Base-by-base conservation (phyloP, 2,329 filamentous ascomycete genomes). In the Aspergillus puulaauensis region DNA sequence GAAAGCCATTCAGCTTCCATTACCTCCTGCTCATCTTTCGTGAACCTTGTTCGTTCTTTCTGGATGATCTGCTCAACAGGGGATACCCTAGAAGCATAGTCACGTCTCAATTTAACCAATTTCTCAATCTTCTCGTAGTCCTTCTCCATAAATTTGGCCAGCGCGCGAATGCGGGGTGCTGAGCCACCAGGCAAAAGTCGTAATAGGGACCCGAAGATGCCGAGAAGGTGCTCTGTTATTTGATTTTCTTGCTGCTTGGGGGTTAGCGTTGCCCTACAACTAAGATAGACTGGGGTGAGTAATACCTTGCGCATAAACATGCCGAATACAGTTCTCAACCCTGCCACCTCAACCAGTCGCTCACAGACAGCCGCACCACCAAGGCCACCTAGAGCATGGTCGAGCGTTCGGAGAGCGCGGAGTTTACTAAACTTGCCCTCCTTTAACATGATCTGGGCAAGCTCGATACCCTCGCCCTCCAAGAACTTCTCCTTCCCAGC, bases 141-240 rank as follows among this genome's bases (percentile, higher is more conserved):
- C 70, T 91, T 96, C 73, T 99, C 95, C 17, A 96, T 89, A 68
- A 98, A 98, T 70, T 99, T 99, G 48, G 93, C 93, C 4, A 98
- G 82, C 1, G 89, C 84, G 4, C 95, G 86, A 65, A 98, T 96
- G 6, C 95, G 85, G 33, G 87, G 82, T 0, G 90, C 81, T 1
- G 90, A 92, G 33, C 91, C 86, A 15, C 86, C 90, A 0, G 93
- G 92, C 1, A 99, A 75, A 4, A 88, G 82, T 23, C 92, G 87
- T 1, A 99, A 80, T 71, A 99, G 83, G 0, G 90, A 90, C 1
- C 90, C 85, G 62, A 98, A 92, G 9, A 98, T 89, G 8, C 90
- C 88, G 6, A 98, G 80, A 0, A 98, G 78, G 71, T 97, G 93
- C 68, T 96, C 91, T 0, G 85, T 85, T 0, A 84, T 82, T 57